phyloP scores from a whole-genome alignment of 768 basidiomycete genomes.

The Sporobolomyces pararoseus region DNA sequence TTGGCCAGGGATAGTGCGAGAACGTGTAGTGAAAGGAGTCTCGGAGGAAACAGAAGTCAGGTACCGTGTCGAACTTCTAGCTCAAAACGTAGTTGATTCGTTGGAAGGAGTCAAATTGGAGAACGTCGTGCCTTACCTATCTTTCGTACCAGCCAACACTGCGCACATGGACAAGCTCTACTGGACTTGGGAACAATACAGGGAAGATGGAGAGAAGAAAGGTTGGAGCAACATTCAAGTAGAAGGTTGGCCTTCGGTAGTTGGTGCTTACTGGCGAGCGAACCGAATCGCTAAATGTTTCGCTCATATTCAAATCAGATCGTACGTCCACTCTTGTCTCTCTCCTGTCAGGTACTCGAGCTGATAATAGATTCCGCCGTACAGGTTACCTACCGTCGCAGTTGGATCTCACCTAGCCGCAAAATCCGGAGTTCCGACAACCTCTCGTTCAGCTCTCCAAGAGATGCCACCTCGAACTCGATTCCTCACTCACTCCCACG shows the following conservation, averaged over 20 bases:
- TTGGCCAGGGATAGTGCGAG: conserved; percentile 37
- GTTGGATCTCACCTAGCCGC: conserved; percentile 23
- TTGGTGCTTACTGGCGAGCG: conserved; percentile 19
- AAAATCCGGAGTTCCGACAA: background rate
- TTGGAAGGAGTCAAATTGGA: conserved; percentile 10
- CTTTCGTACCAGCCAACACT: conserved; percentile 19
- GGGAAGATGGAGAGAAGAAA: conserved; percentile 1
- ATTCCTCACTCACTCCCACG: conserved; percentile 22
- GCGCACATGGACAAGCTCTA: background rate
- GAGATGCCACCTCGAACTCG: background rate
- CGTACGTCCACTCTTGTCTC: conserved; percentile 12
- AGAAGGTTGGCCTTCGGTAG: conserved; percentile 22
- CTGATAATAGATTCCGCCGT: background rate
- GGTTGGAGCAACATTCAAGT: conserved; percentile 17
- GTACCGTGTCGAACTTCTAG: conserved; percentile 30
- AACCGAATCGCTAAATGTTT: conserved; percentile 26
- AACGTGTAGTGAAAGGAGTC: background rate
- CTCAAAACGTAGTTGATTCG: background rate
- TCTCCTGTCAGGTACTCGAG: background rate
- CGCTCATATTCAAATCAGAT: conserved; percentile 22
- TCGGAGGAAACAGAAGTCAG: background rate
- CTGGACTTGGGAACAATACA: background rate
- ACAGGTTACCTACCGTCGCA: conserved; percentile 13
- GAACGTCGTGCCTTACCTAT: conserved; percentile 24
- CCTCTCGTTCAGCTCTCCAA: background rate